These are phyloP conservation scores for Piper betle DNA, from an alignment of 164 flowering plant species.

Conservation along the genomic window DNA sequence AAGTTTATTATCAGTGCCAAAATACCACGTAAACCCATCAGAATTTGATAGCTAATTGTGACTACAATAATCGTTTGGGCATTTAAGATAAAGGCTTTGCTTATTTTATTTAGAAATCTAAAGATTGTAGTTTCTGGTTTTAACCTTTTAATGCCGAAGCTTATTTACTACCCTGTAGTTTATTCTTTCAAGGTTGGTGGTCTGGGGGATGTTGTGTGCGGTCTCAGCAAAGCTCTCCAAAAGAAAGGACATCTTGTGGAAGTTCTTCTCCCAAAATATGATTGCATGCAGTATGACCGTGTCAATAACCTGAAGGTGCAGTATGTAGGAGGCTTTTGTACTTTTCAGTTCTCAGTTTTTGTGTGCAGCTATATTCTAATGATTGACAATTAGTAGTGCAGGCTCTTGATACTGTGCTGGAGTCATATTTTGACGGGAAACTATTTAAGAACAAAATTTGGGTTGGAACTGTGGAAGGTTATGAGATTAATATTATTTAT, in stretches of 20 bases:
- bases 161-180: slow-evolving; percentile 1
- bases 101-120: too few relatives aligned
- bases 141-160: neutral
- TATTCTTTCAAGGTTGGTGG: slow-evolving; percentile 73
- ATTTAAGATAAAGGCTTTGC: too few relatives aligned
- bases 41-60: neutral
- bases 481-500: slow-evolving; percentile 1
- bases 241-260: slow-evolving; percentile 93
- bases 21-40: too few relatives aligned
- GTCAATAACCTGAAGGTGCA: slow-evolving; percentile 62
- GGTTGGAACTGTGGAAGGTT: slow-evolving; percentile 92
- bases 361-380: neutral
- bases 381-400: slow-evolving; percentile 15
- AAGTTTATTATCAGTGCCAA: too few relatives aligned
- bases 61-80: neutral
- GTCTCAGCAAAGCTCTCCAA: slow-evolving; percentile 89
- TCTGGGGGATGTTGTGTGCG: slow-evolving; percentile 90
- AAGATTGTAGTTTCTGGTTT: too few relatives aligned
- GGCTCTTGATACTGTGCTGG: slow-evolving; percentile 58
- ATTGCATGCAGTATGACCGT: slow-evolving; percentile 69
- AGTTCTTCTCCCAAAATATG: slow-evolving; percentile 87
- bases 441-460: slow-evolving; percentile 73
- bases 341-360: neutral
- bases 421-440: slow-evolving; percentile 82
- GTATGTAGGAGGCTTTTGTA: neutral